Conservation (phyloP, 495 filamentous ascomycete species). For the Aspergillus asperescens region DNA sequence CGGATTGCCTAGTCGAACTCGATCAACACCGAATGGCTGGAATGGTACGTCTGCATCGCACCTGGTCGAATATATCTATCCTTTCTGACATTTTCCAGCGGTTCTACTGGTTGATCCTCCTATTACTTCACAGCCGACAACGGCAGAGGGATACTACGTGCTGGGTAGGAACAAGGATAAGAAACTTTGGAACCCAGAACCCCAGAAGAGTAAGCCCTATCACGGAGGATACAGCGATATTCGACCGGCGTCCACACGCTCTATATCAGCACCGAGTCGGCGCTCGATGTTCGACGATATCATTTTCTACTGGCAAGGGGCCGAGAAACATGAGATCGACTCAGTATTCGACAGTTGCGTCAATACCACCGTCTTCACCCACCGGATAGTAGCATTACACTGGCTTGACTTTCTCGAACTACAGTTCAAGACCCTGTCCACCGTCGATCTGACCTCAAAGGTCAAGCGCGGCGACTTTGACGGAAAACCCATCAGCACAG, state of each 20-base stretch:
- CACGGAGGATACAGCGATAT: neutral
- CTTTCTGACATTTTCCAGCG: neutral
- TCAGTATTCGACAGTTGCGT: neutral
- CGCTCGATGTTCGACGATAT: neutral
- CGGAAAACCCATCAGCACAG: neutral
- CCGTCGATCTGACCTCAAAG: neutral
- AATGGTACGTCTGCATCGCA: neutral
- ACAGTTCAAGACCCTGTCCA: neutral
- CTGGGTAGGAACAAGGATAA: neutral
- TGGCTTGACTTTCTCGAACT: neutral
- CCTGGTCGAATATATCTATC: neutral
- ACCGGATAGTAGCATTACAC: neutral
- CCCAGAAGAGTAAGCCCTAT: neutral
- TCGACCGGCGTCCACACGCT: neutral
- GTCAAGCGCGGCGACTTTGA: neutral
- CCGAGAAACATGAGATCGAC: neutral
- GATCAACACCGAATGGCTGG: neutral
- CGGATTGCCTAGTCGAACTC: neutral
- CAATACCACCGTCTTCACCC: neutral
- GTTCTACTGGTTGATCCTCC: neutral
- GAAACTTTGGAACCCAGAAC: neutral
- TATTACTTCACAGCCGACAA: neutral
- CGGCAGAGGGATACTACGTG: neutral
- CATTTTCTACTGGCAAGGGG: neutral
- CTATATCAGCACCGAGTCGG: neutral